phyloP scores from a whole-genome alignment of 495 filamentous ascomycete genomes.

The Penicillium mononematosum region DNA sequence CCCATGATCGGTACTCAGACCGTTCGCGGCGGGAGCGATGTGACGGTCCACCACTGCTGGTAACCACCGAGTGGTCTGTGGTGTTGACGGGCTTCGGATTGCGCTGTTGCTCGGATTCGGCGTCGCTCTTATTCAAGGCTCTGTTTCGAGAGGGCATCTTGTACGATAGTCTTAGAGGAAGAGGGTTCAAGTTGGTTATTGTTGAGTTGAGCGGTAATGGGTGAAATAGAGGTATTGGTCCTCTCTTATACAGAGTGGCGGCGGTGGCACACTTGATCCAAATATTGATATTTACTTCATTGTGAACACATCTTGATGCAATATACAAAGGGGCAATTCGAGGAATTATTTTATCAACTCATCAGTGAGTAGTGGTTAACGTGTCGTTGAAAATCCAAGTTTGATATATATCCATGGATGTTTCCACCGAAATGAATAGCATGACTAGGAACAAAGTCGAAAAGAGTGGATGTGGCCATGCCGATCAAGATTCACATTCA shows the following conservation, averaged over 20 bases:
- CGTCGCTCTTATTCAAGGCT: slow-evolving; percentile 9
- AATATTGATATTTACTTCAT: slow-evolving; percentile 10
- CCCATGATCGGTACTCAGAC: slow-evolving; percentile 24
- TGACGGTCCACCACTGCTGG: slow-evolving; percentile 21
- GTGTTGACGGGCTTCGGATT: slow-evolving; percentile 8
- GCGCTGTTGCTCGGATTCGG: slow-evolving; percentile 8
- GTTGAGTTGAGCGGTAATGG: neutral
- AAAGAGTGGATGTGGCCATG: neutral
- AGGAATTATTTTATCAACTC: too few species aligned
- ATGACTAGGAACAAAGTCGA: neutral
- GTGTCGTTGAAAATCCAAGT: neutral
- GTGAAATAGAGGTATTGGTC: neutral
- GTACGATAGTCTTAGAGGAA: too few species aligned
- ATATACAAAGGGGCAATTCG: neutral
- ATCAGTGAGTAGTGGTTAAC: neutral
- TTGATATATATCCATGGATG: too few species aligned
- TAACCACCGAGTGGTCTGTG: slow-evolving; percentile 19
- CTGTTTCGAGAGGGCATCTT: slow-evolving; percentile 22
- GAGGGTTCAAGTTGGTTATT: neutral
- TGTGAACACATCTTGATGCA: slow-evolving; percentile 19
- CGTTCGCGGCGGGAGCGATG: slow-evolving; percentile 22
- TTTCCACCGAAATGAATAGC: too few species aligned
- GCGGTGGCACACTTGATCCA: slow-evolving; percentile 5
- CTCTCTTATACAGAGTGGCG: slow-evolving; percentile 8
- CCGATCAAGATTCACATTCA: too few species aligned